Evolutionary conservation across 805 yeast species (phyloP).

Genomic region (Candida pseudoglaebosa): DNA sequence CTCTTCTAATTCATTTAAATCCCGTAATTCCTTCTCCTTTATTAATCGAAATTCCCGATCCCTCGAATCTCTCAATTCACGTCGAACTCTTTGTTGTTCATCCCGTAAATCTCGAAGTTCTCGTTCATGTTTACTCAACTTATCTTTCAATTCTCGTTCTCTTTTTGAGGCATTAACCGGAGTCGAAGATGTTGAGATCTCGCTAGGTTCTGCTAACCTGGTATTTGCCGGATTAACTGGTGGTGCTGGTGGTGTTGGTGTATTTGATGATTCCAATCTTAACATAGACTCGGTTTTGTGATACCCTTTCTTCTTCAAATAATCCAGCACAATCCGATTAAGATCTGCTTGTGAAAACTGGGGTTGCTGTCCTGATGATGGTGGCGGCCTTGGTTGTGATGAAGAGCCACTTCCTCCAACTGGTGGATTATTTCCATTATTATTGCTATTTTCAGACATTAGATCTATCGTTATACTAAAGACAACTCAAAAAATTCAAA

Average conservation of each 20-base stretch:
- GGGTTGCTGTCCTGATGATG: slow-evolving; percentile 25
- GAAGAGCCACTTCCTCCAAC: not conserved
- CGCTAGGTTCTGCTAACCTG: slow-evolving; percentile 30
- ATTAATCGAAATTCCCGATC: slow-evolving; percentile 34
- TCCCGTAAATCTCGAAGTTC: slow-evolving; percentile 36
- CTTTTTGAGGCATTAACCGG: slow-evolving; percentile 10
- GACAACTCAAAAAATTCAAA: not conserved
- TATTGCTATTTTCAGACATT: slow-evolving; percentile 4
- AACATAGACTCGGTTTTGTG: slow-evolving; percentile 92
- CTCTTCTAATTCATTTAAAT: slow-evolving; percentile 40
- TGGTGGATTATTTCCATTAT: not conserved
- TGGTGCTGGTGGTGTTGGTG: slow-evolving; percentile 48
- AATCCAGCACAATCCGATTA: slow-evolving; percentile 88
- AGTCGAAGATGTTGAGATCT: slow-evolving; percentile 13
- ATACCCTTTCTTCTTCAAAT: slow-evolving; percentile 89
- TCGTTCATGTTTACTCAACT: slow-evolving; percentile 22
- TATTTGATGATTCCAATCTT: slow-evolving; percentile 75
- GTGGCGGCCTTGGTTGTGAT: slow-evolving; percentile 8
- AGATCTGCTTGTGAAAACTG: slow-evolving; percentile 80
- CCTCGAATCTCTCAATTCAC: slow-evolving; percentile 36
- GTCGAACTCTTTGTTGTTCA: slow-evolving; percentile 27
- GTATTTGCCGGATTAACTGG: slow-evolving; percentile 46
- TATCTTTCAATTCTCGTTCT: slow-evolving; percentile 27
- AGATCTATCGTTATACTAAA: not conserved
- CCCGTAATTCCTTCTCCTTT: slow-evolving; percentile 38